Base-by-base conservation (phyloP, 2,329 filamentous ascomycete species). In the Fusarium dimerum region DNA sequence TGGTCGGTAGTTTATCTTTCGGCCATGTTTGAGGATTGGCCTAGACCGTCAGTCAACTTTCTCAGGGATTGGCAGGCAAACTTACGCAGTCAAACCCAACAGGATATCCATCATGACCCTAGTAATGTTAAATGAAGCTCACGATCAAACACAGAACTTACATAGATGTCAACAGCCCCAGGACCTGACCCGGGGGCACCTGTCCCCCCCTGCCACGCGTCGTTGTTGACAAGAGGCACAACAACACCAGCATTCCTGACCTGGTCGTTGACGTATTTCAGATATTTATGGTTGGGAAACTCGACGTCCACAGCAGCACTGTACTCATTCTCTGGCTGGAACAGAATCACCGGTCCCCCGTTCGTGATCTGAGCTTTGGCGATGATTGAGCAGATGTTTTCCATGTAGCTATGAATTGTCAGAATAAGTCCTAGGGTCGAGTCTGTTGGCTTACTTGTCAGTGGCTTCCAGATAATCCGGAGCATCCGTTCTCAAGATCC, bases 251-350 rank as follows among this genome's bases (percentile, higher is more conserved):
- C 85, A 40, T 85, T 75, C 11, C 83, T 77, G 17, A 83, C 82
- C 64, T 90, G 87, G 32, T 90, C 77, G 43, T 87, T 81, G 6
- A 92, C 83, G 57, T 87, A 85, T 50, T 84, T 78, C 70, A 92
- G 84, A 66, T 92, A 94, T 0, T 79, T 75, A 0, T 79, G 76
- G 61, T 90, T 84, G 0, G 87, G 87, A 58, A 87, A 89, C 1
- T 71, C 68, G 3, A 80, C 73, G 2, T 73, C 73, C 5, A 73
- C 71, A 2, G 76, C 77, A 16, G 74, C 70, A 1, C 81, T 85
- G 65, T 93, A 92, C 68, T 94, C 90, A 56, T 94, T 95, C 68
- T 95, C 90, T 0, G 88, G 86, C 67, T 95, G 90, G 40, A 88
- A 80, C 2, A 93, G 73, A 54, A 95, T 90, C 8, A 95, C 79